These are phyloP conservation scores for Verticillium klebahnii DNA, from an alignment of 2,329 filamentous ascomycete species.

Conservation along the genomic window DNA sequence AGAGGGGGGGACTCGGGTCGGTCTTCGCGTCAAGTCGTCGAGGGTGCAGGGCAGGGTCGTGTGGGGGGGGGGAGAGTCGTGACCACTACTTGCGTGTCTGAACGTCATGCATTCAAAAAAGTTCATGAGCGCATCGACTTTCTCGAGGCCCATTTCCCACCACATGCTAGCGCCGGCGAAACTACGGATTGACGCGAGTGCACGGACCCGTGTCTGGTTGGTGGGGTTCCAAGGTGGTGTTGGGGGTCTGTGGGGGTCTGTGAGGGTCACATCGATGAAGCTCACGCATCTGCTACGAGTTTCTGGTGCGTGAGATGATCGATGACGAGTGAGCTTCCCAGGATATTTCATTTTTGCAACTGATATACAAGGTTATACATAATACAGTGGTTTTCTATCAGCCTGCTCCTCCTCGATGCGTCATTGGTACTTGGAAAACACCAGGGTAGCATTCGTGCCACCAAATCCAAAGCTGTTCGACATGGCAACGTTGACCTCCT, in stretches of 20 bases:
- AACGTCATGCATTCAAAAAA: conserved; percentile 14
- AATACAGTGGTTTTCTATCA: background rate
- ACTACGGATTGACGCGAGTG: conserved; percentile 6
- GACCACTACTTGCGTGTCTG: conserved; percentile 7
- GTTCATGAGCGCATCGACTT: conserved; percentile 13
- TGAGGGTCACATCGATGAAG: background rate
- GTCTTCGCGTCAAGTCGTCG: background rate
- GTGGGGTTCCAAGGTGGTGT: too few species aligned
- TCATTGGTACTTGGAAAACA: conserved; percentile 49
- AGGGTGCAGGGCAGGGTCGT: background rate
- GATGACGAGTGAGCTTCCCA: too few species aligned
- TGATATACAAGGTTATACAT: background rate
- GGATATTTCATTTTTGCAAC: background rate
- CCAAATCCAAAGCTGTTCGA: conserved; percentile 98
- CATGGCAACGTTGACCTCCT: conserved; percentile 66
- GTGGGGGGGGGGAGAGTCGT: background rate
- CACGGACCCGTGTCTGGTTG: background rate
- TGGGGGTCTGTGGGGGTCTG: background rate
- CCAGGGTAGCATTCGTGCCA: conserved; percentile 88
- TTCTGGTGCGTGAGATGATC: too few species aligned
- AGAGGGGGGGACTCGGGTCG: background rate
- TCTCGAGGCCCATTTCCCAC: background rate
- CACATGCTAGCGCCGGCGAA: conserved; percentile 10
- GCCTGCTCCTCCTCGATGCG: background rate
- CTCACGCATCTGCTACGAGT: too few species aligned